Evolutionary conservation across 108 stramenopile genomes (phyloP), one percentile per base, ranked within the genome.

Genomic region (Cylindrotheca fusiformis): DNA sequence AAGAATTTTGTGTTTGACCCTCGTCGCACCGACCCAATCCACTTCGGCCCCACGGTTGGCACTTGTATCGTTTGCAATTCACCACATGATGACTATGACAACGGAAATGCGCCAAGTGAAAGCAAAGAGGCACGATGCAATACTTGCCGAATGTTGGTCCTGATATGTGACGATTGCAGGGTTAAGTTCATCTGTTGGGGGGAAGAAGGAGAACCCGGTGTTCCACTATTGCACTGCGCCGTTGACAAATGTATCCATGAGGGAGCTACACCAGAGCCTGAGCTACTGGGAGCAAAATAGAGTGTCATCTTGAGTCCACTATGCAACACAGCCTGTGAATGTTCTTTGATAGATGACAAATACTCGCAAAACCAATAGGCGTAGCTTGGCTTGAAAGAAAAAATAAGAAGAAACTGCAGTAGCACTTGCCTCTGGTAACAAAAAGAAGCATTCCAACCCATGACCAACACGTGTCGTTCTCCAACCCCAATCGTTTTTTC

Each of bases 1-100:
- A 88, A 88, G 63, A 94, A 94, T 60, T 94, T 94, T 78, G 93
- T 94, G 17, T 94, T 94, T 72, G 93, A 94, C 69, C 82, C 79
- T n/a, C 79, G 93, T n/a, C 50, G 86, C 20, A 81, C 78, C 23
- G 84, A 77, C 58, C 74, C 72, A 26, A 56, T 63, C 3, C 78
- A 79, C 55, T 51, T 47, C 25, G 73, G 74, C 24, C 24, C n/a
- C 10, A 65, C 74, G 4, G 75, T 86, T 21, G 91, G 91, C 4
- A 60, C 30, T 32, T 93, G 91, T 52, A 55, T 93, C 8, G 50
- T 88, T 17, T 93, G 91, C 58, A 18, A 36, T 33, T 54, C 5
- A 24, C 72, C 81, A 22, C 92, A 89, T 60, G 92, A 93, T 67
- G 92, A 93, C 50, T 93, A 87, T 58, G 92, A 93, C 72, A 89